phyloP scores from a whole-genome alignment of 306 rosid genomes.

The Rubus parviflorus region DNA sequence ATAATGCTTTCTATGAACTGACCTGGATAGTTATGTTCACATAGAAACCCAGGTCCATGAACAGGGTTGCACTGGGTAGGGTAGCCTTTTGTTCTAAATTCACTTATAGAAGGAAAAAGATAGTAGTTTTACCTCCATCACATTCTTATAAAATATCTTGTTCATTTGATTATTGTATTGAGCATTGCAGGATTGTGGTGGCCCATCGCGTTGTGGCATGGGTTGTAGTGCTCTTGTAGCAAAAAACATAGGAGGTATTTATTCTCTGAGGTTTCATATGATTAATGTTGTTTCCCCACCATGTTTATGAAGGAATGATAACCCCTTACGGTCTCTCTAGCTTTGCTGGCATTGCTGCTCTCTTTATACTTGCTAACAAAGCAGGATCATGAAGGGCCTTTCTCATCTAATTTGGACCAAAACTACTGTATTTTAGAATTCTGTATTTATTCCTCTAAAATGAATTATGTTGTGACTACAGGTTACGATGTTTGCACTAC shows the following conservation, averaged over 20 bases:
- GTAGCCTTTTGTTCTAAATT: neutral
- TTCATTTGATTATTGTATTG: conserved; percentile 29
- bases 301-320: neutral
- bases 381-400: neutral
- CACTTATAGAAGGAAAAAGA: conserved; percentile 1
- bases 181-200: conserved; percentile 77
- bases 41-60: neutral
- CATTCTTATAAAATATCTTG: neutral
- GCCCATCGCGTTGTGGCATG: conserved; percentile 79
- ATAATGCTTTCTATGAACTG: neutral
- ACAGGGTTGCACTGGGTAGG: neutral
- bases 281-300: neutral
- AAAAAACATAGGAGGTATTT: conserved; percentile 58
- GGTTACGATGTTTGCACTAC: conserved; percentile 79
- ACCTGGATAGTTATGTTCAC: neutral
- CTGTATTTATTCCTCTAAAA: conserved; percentile 35
- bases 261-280: conserved; percentile 2
- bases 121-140: neutral
- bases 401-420: conserved; percentile 12
- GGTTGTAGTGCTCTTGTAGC: conserved; percentile 81
- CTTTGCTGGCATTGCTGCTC: neutral
- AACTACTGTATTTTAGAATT: neutral
- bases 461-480: conserved; percentile 41
- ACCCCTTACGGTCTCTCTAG: neutral
- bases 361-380: neutral